Evolutionary conservation across 257 asterid genomes (phyloP), one percentile per base, ranked within the genome.

Genomic region (Paraleonurus japonicus): DNA sequence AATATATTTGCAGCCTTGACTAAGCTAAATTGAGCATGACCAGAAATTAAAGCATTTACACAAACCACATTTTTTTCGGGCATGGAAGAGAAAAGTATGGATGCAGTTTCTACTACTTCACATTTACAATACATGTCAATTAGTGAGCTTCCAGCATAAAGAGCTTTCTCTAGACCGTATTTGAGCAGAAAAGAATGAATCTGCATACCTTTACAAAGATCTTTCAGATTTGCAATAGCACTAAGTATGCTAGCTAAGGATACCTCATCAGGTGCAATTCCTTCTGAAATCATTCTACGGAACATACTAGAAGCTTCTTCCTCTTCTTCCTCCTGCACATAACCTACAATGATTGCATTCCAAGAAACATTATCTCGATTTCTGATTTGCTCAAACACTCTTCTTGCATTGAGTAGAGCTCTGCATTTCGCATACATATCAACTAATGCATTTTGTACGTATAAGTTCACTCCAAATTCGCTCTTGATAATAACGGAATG

Each of bases 341-440:
- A 85, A 50, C 98, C 98, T 61, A 85, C 97, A 63, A 90, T 81
- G 33, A 93, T 87, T 28, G 92, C 93, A 79, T 93, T 93, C 97
- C 97, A 90, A 53, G 98, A 93, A 54, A 90, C 86, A 75, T 86
- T 81, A 81, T 93, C 97, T 61, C 85, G 84, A 67, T 69, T 62
- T 1, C 28, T 75, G 10, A 90, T 88, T 53, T 68, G 81, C 69
- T 87, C 95, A 69, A 93, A 93, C 67, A 84, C 81, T 23, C 64
- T 79, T 78, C 83, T 85, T 1, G 98, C 95, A 32, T 82, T 84
- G 48, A 51, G 60, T 10, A 90, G 75, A 65, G 85, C 81, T 55
- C 94, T 86, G 39, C 92, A 90, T 79, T 93, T 93, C 57, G 96
- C 97, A 72, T 93, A 89, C 98, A 93, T 88, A 77, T 88, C 97